Conservation (phyloP, 75 land plant species). For the Selaginella tamariscina region DNA sequence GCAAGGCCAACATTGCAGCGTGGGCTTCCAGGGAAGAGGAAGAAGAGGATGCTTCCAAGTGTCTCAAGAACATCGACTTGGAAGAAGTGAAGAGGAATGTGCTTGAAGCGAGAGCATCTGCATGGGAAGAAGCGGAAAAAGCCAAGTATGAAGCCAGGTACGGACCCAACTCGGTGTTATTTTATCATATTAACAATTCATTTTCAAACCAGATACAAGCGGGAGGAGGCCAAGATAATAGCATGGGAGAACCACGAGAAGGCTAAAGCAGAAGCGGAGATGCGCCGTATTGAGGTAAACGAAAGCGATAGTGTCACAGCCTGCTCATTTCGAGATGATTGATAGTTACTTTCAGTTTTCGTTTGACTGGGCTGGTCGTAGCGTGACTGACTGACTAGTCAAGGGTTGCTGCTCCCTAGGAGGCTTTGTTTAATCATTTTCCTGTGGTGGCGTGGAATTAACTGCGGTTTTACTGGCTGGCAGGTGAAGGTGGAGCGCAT, state of each 20-base stretch:
- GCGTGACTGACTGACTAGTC: not conserved
- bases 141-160: conserved; percentile 85
- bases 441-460: too few species aligned
- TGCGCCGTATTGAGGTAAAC: conserved; percentile 67
- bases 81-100: conserved; percentile 44
- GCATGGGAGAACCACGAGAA: conserved; percentile 96
- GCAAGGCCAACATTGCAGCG: conserved; percentile 73
- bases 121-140: conserved; percentile 94
- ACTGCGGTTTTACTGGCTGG: not conserved
- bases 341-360: not conserved
- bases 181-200: too few species aligned
- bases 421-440: not conserved
- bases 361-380: not conserved
- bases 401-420: too few species aligned
- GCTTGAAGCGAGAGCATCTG: conserved; percentile 55
- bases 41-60: conserved; percentile 26
- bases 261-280: conserved; percentile 90
- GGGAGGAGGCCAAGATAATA: conserved; percentile 86
- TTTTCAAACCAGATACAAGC: conserved; percentile 30
- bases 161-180: too few species aligned
- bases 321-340: not conserved
- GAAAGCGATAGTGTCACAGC: conserved; percentile 32
- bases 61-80: conserved; percentile 26
- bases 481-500: conserved; percentile 81
- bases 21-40: conserved; percentile 81